Conservation (phyloP, 2,329 filamentous ascomycete genomes). For the Cladophialophora psammophila region DNA sequence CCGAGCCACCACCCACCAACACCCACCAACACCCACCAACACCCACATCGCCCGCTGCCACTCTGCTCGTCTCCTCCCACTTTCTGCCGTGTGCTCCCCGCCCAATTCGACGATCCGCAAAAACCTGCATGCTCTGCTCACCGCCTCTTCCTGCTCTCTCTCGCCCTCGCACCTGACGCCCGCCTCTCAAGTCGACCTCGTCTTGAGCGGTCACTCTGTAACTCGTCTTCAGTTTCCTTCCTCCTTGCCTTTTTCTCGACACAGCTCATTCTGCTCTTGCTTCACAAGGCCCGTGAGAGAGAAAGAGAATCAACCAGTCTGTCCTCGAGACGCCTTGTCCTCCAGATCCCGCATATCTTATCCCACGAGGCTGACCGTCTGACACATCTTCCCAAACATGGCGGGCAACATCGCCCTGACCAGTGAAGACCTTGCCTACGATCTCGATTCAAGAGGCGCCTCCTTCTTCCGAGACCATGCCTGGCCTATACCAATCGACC, state of each 20-base stretch:
- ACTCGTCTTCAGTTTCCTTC: slow-evolving; percentile 32
- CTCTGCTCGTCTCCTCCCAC: slow-evolving; percentile 19
- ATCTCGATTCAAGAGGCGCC: slow-evolving; percentile 55
- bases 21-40: neutral
- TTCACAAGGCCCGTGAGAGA: slow-evolving; percentile 37
- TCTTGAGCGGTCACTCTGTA: slow-evolving; percentile 38
- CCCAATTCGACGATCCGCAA: slow-evolving; percentile 34
- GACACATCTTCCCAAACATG: slow-evolving; percentile 39
- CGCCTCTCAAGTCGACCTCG: slow-evolving; percentile 31
- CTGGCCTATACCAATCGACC: slow-evolving; percentile 55
- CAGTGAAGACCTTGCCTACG: slow-evolving; percentile 55
- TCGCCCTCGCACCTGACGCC: slow-evolving; percentile 32
- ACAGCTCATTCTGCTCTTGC: slow-evolving; percentile 34
- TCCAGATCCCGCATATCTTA: slow-evolving; percentile 25
- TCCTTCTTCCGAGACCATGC: slow-evolving; percentile 52
- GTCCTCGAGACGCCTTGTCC: slow-evolving; percentile 34
- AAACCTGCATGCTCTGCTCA: slow-evolving; percentile 35
- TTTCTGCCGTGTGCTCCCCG: slow-evolving; percentile 26
- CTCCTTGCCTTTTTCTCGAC: slow-evolving; percentile 26
- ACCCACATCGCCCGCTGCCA: slow-evolving; percentile 17
- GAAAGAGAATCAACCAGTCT: slow-evolving; percentile 7
- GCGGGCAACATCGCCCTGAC: slow-evolving; percentile 56
- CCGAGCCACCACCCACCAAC: neutral
- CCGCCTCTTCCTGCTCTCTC: slow-evolving; percentile 35
- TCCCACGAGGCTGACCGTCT: slow-evolving; percentile 36